These are phyloP conservation scores for Candida suzukii DNA, from an alignment of 805 yeast species.

Conservation along the genomic window DNA sequence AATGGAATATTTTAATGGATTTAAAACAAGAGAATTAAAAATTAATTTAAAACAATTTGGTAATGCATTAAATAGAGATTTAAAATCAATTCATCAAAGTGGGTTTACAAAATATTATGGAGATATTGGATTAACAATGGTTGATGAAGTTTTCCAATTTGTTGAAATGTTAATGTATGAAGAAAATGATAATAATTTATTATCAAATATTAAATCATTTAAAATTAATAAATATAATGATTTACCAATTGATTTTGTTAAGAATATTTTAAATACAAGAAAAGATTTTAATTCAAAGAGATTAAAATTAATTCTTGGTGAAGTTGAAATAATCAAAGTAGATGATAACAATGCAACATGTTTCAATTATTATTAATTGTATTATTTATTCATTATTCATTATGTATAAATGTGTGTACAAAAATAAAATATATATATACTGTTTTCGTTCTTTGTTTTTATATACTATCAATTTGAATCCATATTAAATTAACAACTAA, in stretches of 20 bases:
- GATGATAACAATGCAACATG: not conserved
- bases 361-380: not conserved
- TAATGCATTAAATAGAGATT: constrained; percentile 54
- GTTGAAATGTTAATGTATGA: constrained; percentile 47
- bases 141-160: constrained; percentile 44
- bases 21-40: constrained; percentile 14
- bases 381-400: too few relatives aligned
- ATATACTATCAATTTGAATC: not conserved
- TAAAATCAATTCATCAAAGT: constrained; percentile 44
- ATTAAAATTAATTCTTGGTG: constrained; percentile 17
- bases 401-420: too few relatives aligned
- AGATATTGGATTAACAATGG: constrained; percentile 9
- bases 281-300: constrained; percentile 26
- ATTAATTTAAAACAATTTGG: constrained; percentile 25
- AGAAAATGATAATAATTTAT: too few relatives aligned
- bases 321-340: constrained; percentile 8
- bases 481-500: constrained; percentile 20
- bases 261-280: constrained; percentile 50
- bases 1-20: constrained; percentile 24
- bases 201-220: constrained; percentile 24
- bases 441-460: too few relatives aligned
- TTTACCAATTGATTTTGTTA: constrained; percentile 66
- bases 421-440: too few relatives aligned
- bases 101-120: constrained; percentile 41
- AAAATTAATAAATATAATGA: constrained; percentile 56